Evolutionary conservation across 2,329 filamentous ascomycete species (phyloP), one percentile per base, ranked within the genome.

Genomic region (Fusarium luffae): DNA sequence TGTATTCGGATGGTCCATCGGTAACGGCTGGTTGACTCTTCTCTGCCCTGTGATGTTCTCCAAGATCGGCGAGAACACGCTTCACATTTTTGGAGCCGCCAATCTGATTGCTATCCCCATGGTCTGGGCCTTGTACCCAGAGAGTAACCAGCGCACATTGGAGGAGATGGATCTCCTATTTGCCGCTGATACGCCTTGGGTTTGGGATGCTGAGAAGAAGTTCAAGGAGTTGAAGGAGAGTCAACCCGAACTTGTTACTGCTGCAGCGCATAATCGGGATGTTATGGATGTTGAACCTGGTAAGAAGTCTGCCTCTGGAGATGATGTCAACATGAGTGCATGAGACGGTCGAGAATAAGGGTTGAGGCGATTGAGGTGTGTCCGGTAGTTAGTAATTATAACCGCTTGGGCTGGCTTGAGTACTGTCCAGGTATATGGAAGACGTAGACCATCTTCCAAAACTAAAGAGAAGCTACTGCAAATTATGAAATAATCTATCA

Each of bases 131-230:
- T 74, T 94, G 0, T 93, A 93, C 60, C 92, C 91, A 0, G 92
- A 93, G 76, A 92, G 88, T 5, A 92, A 90, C 74, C 89, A 92
- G 76, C 85, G 91, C 0, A 93, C 90, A 0, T 81, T 93, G 0
- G 92, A 93, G 74, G 91, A 93, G 74, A 93, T 93, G 82, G 89
- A 94, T 65, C 79, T 93, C 0, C 79, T 93, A 0, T 93, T 94
- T 70, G 89, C 90, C 0, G 85, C 88, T 1, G 83, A 89, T 19
- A 89, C 84, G 1, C 87, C 88, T 6, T 93, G 89, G 89, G 85
- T 86, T 2, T 93, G 91, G 91, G 89, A 92, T 54, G 90, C 89
- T 0, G 90, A 92, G 79, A 84, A 82, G 73, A 89, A 86, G 30
- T 92, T 91, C 78, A 84, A 82, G 7, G 82, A 81, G n/a, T 80